Evolutionary conservation across 176 grass and related monocot genomes (phyloP).

Genomic region (Cenchrus americanus): DNA sequence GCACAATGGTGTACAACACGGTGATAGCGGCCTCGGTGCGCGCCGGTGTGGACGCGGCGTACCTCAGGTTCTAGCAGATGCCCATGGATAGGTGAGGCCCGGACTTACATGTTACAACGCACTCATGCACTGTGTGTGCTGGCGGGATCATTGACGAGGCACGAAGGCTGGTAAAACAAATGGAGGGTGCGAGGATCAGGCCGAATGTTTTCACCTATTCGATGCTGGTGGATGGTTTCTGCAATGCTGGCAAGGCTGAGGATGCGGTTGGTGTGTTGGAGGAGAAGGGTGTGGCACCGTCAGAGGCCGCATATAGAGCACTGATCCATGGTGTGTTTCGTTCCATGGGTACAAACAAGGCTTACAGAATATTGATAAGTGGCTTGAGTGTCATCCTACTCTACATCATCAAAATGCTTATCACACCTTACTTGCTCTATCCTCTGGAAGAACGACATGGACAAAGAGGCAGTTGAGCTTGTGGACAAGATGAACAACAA

Average conservation of each 20-base stretch:
- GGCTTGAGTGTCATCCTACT: slow-evolving; percentile 32
- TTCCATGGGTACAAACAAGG: slow-evolving; percentile 50
- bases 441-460: slow-evolving; percentile 69
- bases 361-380: slow-evolving; percentile 47
- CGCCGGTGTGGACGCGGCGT: slow-evolving; percentile 66
- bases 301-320: slow-evolving; percentile 65
- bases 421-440: slow-evolving; percentile 59
- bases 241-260: slow-evolving; percentile 59
- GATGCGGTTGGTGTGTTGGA: slow-evolving; percentile 55
- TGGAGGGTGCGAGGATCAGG: slow-evolving; percentile 57
- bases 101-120: slow-evolving; percentile 58
- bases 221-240: slow-evolving; percentile 78
- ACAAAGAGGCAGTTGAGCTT: slow-evolving; percentile 49
- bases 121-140: slow-evolving; percentile 67
- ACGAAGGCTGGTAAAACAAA: slow-evolving; percentile 75
- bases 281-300: slow-evolving; percentile 57
- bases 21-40: slow-evolving; percentile 67
- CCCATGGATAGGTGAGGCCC: slow-evolving; percentile 54
- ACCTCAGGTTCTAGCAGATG: slow-evolving; percentile 95
- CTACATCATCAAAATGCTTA: slow-evolving; percentile 37
- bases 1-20: slow-evolving; percentile 65
- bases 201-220: slow-evolving; percentile 85
- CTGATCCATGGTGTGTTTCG: slow-evolving; percentile 66
- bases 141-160: slow-evolving; percentile 70
- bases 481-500: slow-evolving; percentile 44